Evolutionary conservation across 805 yeast species (phyloP).

Genomic region (Cyberlindnera americana): DNA sequence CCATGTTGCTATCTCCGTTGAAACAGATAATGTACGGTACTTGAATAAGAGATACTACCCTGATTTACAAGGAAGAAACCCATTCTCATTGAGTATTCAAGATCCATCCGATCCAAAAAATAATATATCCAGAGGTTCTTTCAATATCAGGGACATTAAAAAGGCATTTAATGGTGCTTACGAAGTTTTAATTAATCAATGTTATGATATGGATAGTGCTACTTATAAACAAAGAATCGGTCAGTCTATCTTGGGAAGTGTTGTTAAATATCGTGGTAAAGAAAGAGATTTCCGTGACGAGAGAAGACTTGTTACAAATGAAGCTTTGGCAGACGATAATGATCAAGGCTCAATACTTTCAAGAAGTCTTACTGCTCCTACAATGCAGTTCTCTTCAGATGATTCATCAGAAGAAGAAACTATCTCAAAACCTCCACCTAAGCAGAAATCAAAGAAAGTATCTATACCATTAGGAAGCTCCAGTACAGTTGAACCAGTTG

Average conservation of each 20-base stretch:
- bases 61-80: slow-evolving; percentile 49
- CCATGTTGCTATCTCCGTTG: slow-evolving; percentile 63
- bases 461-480: neutral
- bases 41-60: slow-evolving; percentile 53
- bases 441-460: neutral
- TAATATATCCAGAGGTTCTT: slow-evolving; percentile 82
- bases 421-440: slow-evolving; percentile 13
- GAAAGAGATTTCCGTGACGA: slow-evolving; percentile 77
- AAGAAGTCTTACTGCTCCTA: slow-evolving; percentile 21
- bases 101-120: slow-evolving; percentile 86
- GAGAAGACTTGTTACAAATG: slow-evolving; percentile 56
- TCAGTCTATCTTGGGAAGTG: slow-evolving; percentile 73
- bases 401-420: slow-evolving; percentile 17
- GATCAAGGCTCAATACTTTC: slow-evolving; percentile 2
- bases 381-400: slow-evolving; percentile 8
- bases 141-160: slow-evolving; percentile 72
- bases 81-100: slow-evolving; percentile 70
- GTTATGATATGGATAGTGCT: slow-evolving; percentile 67
- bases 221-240: slow-evolving; percentile 66
- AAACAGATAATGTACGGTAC: slow-evolving; percentile 54
- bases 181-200: slow-evolving; percentile 67
- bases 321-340: slow-evolving; percentile 42
- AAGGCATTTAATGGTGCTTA: slow-evolving; percentile 88
- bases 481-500: neutral
- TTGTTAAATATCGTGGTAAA: slow-evolving; percentile 70